Percentiles rank a stretch among this genome's conserved stretches.
phyloP scores from a whole-genome alignment of 2,329 filamentous ascomycete genomes.

The Botrytis byssoidea region DNA sequence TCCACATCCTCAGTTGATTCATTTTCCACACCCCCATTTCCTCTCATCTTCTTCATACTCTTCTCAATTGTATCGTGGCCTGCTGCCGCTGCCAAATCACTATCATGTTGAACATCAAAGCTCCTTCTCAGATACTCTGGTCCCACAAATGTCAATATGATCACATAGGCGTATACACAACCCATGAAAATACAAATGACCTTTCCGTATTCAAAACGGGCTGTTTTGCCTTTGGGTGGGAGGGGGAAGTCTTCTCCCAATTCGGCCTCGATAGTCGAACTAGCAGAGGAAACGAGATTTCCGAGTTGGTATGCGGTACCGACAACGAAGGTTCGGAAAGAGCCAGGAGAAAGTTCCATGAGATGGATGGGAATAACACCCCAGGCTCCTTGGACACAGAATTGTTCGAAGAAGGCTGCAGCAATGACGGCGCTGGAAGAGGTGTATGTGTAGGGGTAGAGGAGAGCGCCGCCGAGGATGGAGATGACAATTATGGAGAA shows the following conservation, averaged over 20 bases:
- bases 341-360: constrained; percentile 69
- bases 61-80: constrained; percentile 21
- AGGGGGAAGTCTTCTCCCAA: constrained; percentile 74
- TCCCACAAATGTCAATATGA: constrained; percentile 19
- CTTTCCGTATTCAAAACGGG: constrained; percentile 71
- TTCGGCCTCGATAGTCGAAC: constrained; percentile 75
- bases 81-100: constrained; percentile 17
- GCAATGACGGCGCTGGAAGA: constrained; percentile 64
- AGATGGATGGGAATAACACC: constrained; percentile 71
- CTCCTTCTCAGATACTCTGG: constrained; percentile 16
- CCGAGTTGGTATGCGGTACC: constrained; percentile 73
- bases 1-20: not conserved
- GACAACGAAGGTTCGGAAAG: constrained; percentile 69
- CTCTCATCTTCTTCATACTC: constrained; percentile 30
- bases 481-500: constrained; percentile 66
- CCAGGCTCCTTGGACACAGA: constrained; percentile 76
- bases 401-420: constrained; percentile 80
- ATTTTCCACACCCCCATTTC: not conserved
- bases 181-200: constrained; percentile 92
- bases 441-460: constrained; percentile 81
- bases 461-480: constrained; percentile 67
- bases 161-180: constrained; percentile 35
- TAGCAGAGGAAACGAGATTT: constrained; percentile 71
- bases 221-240: constrained; percentile 49
- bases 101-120: constrained; percentile 22